A percentile compares a stretch with the other conserved stretches of the same genome.
These are phyloP conservation scores for Boletus huronensis DNA, from an alignment of 768 basidiomycete genomes.

Conservation along the genomic window DNA sequence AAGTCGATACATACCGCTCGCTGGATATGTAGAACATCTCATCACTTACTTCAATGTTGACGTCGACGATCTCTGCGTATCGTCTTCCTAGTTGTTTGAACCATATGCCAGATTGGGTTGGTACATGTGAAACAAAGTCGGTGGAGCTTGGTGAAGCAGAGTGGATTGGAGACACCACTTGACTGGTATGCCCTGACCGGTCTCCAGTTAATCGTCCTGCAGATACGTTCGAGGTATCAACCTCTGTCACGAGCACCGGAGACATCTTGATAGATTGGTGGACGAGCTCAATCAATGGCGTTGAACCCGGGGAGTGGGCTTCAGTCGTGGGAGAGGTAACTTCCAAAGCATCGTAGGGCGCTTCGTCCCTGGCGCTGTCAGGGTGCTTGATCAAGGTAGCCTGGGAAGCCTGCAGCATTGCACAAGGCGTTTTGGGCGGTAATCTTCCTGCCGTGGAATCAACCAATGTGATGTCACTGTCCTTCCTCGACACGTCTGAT, in stretches of 20 bases:
- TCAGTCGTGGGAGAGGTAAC: slow-evolving; percentile 4
- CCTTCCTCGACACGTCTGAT: slow-evolving; percentile 19
- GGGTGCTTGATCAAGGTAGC: neutral
- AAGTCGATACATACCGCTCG: slow-evolving; percentile 14
- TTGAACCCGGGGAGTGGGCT: neutral
- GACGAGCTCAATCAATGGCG: slow-evolving; percentile 2
- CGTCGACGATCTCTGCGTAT: slow-evolving; percentile 21
- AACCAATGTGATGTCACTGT: slow-evolving; percentile 27
- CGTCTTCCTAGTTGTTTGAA: slow-evolving; percentile 20
- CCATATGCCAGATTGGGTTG: slow-evolving; percentile 25
- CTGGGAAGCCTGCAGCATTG: slow-evolving; percentile 15
- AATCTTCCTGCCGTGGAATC: slow-evolving; percentile 11
- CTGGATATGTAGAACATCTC: slow-evolving; percentile 19
- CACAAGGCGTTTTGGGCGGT: slow-evolving; percentile 22
- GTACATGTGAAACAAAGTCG: slow-evolving; percentile 14
- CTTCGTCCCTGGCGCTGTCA: neutral
- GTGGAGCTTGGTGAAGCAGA: neutral
- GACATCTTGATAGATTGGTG: slow-evolving; percentile 3
- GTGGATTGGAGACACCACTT: neutral
- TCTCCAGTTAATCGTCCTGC: neutral
- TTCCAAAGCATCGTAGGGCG: neutral
- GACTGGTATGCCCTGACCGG: neutral
- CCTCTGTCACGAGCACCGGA: slow-evolving; percentile 5
- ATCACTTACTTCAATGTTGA: slow-evolving; percentile 20
- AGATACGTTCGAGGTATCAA: neutral